These are phyloP conservation scores for Suillus decipiens DNA, from an alignment of 768 basidiomycete species.

Conservation along the genomic window DNA sequence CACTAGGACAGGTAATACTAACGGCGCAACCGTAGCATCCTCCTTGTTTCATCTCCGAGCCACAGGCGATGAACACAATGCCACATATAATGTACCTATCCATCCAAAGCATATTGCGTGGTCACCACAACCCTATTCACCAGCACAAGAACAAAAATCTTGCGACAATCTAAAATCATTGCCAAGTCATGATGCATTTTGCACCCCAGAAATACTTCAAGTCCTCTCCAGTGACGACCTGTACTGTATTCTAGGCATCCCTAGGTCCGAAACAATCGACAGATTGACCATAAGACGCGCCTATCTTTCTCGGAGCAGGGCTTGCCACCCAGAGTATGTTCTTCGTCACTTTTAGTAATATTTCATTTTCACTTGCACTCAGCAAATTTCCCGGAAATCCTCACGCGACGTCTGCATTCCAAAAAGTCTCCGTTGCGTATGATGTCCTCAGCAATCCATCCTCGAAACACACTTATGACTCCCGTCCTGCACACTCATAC, in stretches of 20 bases:
- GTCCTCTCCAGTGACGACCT: constrained; percentile 67
- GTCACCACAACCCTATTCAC: constrained; percentile 24
- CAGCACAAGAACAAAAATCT: constrained; percentile 16
- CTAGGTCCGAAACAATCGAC: constrained; percentile 52
- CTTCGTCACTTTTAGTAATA: background rate
- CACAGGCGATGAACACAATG: constrained; percentile 54
- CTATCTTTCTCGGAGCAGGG: constrained; percentile 72
- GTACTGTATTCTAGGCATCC: constrained; percentile 71
- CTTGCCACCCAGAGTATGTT: constrained; percentile 86
- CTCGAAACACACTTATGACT: constrained; percentile 69
- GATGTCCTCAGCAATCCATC: constrained; percentile 75
- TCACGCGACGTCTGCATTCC: constrained; percentile 81
- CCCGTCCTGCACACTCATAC: constrained; percentile 42
- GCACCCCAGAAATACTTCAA: constrained; percentile 33
- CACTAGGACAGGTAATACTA: background rate
- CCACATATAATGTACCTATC: constrained; percentile 38
- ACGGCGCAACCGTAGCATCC: constrained; percentile 42
- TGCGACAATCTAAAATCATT: constrained; percentile 6
- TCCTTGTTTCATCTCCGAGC: constrained; percentile 61
- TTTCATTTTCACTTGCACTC: constrained; percentile 15
- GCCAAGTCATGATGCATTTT: constrained; percentile 13
- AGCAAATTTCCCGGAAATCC: constrained; percentile 81
- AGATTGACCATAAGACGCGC: constrained; percentile 67
- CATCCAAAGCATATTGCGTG: constrained; percentile 30
- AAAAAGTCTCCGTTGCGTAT: constrained; percentile 84